Percentiles rank a stretch among this genome's conserved stretches.
phyloP scores from a whole-genome alignment of 2,329 filamentous ascomycete species.

The Parasarocladium wereldwijsianum region DNA sequence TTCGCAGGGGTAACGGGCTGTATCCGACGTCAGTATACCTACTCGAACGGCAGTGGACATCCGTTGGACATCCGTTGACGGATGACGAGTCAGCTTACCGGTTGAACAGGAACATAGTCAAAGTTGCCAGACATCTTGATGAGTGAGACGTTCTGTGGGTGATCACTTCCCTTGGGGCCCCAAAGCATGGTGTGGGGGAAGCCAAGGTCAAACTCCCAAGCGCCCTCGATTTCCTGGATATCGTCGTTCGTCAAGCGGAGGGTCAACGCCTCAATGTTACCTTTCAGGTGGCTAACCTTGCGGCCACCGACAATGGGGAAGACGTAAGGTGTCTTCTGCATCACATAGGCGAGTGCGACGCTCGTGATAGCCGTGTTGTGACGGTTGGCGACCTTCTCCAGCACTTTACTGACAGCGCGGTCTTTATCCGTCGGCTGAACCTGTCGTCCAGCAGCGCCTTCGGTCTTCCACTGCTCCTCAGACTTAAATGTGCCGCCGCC shows the following conservation, averaged over 20 bases:
- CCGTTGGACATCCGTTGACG: constrained; percentile 1
- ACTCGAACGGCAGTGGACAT: too few relatives aligned
- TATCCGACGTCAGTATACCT: too few relatives aligned
- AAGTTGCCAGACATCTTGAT: constrained; percentile 30
- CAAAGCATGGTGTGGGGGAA: constrained; percentile 51
- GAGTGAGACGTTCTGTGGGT: constrained; percentile 27
- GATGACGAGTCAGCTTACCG: constrained; percentile 13
- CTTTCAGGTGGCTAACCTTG: constrained; percentile 53
- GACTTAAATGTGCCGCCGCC: constrained; percentile 32
- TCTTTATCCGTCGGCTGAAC: constrained; percentile 35
- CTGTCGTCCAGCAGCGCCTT: constrained; percentile 18
- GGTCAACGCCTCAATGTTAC: constrained; percentile 53
- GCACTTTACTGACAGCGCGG: constrained; percentile 26
- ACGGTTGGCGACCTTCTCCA: constrained; percentile 33
- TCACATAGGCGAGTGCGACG: constrained; percentile 56
- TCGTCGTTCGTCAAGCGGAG: constrained; percentile 46
- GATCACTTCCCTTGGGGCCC: constrained; percentile 19
- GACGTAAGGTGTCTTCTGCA: constrained; percentile 56
- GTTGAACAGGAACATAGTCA: constrained; percentile 31
- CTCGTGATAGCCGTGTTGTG: constrained; percentile 29
- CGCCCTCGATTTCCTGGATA: constrained; percentile 49
- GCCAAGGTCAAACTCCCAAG: constrained; percentile 46
- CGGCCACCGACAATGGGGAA: constrained; percentile 61
- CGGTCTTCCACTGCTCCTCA: constrained; percentile 17
- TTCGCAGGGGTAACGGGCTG: constrained; percentile 26